phyloP scores from a whole-genome alignment of 495 filamentous ascomycete species.

The Penicillium simplicissimum region DNA sequence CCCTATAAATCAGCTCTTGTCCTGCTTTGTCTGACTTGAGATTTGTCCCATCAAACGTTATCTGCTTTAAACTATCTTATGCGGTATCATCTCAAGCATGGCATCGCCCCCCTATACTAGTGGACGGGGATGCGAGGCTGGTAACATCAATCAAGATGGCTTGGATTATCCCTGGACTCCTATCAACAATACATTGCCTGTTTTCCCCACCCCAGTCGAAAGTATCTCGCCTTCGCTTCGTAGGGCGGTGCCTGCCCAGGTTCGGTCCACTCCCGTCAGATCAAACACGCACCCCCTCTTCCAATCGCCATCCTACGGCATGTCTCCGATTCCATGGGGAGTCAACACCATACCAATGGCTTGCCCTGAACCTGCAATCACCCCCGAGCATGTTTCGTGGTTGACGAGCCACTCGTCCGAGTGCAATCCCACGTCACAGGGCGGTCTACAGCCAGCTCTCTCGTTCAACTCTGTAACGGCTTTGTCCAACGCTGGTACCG shows the following conservation, averaged over 20 bases:
- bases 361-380: not conserved
- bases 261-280: not conserved
- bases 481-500: not conserved
- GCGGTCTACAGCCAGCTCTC: not conserved
- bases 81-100: not conserved
- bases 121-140: not conserved
- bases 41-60: not conserved
- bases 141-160: not conserved
- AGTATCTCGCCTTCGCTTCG: not conserved
- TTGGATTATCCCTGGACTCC: conserved; percentile 1
- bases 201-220: not conserved
- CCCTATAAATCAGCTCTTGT: not conserved
- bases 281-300: not conserved
- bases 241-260: not conserved
- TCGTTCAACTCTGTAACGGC: not conserved
- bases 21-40: not conserved
- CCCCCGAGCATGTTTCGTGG: not conserved
- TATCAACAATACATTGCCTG: not conserved
- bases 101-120: not conserved
- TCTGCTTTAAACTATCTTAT: not conserved
- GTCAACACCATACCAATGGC: not conserved
- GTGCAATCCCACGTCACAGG: not conserved
- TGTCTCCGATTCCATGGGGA: not conserved
- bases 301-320: not conserved
- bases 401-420: not conserved